Evolutionary conservation across 257 asterid genomes (phyloP).

Genomic region (Striga asiatica): DNA sequence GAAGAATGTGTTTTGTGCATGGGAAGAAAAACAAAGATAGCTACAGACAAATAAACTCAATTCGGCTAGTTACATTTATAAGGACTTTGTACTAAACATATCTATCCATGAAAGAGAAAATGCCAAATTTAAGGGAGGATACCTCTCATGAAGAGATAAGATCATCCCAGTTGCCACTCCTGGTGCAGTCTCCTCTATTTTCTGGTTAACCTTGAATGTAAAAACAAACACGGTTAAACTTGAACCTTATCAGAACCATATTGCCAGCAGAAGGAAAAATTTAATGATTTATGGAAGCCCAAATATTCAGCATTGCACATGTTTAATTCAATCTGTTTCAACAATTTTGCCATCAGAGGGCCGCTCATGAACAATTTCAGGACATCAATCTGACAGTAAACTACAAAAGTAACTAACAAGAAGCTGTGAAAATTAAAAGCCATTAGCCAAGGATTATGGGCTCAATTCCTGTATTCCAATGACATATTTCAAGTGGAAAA

Average conservation of each 20-base stretch:
- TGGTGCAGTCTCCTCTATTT: constrained; percentile 84
- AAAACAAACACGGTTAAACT: constrained; percentile 13
- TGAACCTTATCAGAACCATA: constrained; percentile 1
- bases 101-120: not conserved
- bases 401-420: not conserved
- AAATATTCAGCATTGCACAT: too few species aligned
- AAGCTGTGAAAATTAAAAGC: not conserved
- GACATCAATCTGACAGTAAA: not conserved
- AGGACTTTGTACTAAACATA: not conserved
- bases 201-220: constrained; percentile 35
- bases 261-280: not conserved
- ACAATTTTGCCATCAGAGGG: too few species aligned
- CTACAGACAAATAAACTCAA: not conserved
- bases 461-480: not conserved
- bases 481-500: not conserved
- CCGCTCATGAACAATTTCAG: too few species aligned
- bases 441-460: not conserved
- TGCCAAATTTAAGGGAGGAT: constrained; percentile 2
- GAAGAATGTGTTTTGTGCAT: too few species aligned
- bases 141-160: constrained; percentile 91
- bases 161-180: constrained; percentile 90
- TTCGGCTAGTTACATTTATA: not conserved
- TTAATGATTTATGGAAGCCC: not conserved
- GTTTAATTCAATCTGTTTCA: too few species aligned
- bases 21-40: too few species aligned